These are phyloP conservation scores for Monilinia fructigena DNA, from an alignment of 2,329 filamentous ascomycete genomes.

Conservation along the genomic window DNA sequence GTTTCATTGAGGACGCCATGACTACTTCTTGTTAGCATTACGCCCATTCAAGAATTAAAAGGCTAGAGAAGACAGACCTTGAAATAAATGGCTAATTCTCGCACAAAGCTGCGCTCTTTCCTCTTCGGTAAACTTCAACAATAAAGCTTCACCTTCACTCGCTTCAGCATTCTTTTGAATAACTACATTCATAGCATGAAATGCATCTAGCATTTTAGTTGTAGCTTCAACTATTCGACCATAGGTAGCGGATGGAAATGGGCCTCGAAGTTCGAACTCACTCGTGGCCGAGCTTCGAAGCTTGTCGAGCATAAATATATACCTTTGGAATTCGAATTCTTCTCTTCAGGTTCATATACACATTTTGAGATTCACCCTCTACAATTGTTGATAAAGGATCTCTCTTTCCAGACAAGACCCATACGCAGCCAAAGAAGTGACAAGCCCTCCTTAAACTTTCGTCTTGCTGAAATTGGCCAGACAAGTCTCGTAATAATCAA, in stretches of 20 bases:
- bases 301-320: conserved; percentile 68
- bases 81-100: conserved; percentile 83
- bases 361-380: conserved; percentile 53
- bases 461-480: conserved; percentile 89
- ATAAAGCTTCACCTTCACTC: conserved; percentile 75
- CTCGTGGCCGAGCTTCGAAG: conserved; percentile 71
- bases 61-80: conserved; percentile 39
- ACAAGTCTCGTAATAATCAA: conserved; percentile 84
- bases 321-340: conserved; percentile 82
- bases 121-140: conserved; percentile 73
- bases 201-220: conserved; percentile 82
- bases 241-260: conserved; percentile 76
- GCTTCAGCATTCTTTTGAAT: conserved; percentile 76
- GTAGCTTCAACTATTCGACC: conserved; percentile 75
- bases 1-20: conserved; percentile 86
- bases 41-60: conserved; percentile 24
- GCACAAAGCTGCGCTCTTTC: conserved; percentile 81
- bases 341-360: conserved; percentile 87
- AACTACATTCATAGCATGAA: conserved; percentile 94
- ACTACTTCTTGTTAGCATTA: conserved; percentile 48
- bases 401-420: conserved; percentile 93
- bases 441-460: conserved; percentile 84
- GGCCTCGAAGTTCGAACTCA: conserved; percentile 85
- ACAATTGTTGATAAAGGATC: conserved; percentile 78
- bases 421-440: conserved; percentile 92